phyloP scores from a whole-genome alignment of 176 grass and related monocot species.

The Calamus simplicifolius region DNA sequence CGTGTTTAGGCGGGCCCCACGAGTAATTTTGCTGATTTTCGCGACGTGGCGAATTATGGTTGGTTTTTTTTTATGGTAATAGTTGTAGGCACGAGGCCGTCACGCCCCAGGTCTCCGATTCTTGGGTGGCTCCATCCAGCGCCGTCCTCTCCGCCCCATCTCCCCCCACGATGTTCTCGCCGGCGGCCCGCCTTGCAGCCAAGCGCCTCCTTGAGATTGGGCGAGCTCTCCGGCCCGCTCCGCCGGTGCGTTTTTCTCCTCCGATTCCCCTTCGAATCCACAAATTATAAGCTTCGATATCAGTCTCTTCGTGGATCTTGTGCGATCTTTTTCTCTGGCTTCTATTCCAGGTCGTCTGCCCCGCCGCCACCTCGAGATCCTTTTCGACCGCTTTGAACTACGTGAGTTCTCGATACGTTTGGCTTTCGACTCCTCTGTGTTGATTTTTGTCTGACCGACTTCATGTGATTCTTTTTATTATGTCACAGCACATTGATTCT shows the following conservation, averaged over 20 bases:
- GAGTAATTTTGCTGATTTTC: too few species aligned
- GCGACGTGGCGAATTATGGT: too few species aligned
- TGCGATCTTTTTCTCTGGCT: neutral
- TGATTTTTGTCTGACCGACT: constrained; percentile 1
- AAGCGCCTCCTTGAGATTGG: constrained; percentile 47
- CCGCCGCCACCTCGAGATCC: constrained; percentile 25
- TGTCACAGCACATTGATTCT: constrained; percentile 71
- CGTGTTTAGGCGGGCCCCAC: too few species aligned
- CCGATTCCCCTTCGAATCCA: neutral
- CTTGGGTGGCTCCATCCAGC: too few species aligned
- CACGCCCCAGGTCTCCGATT: too few species aligned
- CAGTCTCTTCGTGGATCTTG: neutral
- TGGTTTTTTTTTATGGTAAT: too few species aligned
- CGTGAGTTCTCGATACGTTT: constrained; percentile 29
- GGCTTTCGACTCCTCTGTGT: neutral
- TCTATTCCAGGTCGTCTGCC: constrained; percentile 24
- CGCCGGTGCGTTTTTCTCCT: constrained; percentile 20
- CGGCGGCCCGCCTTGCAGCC: constrained; percentile 47
- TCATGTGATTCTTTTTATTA: constrained; percentile 13
- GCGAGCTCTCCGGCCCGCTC: constrained; percentile 16
- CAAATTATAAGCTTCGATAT: neutral
- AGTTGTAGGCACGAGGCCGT: too few species aligned
- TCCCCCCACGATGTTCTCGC: constrained; percentile 33
- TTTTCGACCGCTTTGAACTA: constrained; percentile 84
- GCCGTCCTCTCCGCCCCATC: neutral